A percentile compares a stretch with the other conserved stretches of the same genome.
Conservation (phyloP, 2,329 filamentous ascomycete species). For the Chaetomium olivaceum region DNA sequence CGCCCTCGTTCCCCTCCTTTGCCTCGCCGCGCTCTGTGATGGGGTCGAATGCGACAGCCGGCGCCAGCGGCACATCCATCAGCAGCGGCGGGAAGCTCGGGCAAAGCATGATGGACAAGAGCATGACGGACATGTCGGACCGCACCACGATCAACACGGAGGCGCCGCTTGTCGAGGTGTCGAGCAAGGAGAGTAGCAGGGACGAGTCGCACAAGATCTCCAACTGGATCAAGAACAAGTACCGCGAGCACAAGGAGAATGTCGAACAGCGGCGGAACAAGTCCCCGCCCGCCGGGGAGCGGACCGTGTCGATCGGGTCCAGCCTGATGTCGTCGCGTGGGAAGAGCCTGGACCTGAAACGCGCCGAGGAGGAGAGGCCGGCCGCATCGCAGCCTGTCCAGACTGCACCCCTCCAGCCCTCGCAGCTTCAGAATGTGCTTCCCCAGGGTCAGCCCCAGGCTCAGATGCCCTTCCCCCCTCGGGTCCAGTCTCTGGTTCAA, state of each 20-base stretch:
- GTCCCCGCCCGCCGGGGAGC: conserved; percentile 49
- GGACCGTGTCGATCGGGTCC: conserved; percentile 33
- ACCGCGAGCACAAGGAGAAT: conserved; percentile 60
- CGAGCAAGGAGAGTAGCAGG: conserved; percentile 43
- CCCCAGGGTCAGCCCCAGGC: background rate
- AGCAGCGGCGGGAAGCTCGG: conserved; percentile 57
- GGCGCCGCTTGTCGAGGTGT: conserved; percentile 40
- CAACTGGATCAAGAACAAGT: conserved; percentile 62
- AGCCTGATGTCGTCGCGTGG: conserved; percentile 43
- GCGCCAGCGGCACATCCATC: conserved; percentile 67
- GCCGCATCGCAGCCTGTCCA: background rate
- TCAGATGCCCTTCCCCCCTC: background rate
- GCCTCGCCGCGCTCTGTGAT: conserved; percentile 49
- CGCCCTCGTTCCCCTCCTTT: conserved; percentile 44
- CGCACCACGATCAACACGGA: conserved; percentile 43
- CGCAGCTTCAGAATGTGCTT: background rate
- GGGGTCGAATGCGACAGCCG: conserved; percentile 64
- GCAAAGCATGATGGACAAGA: conserved; percentile 49
- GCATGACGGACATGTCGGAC: conserved; percentile 50
- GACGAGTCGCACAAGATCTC: conserved; percentile 55
- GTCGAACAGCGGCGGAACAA: conserved; percentile 57
- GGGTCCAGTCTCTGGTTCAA: background rate
- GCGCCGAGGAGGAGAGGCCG: conserved; percentile 42
- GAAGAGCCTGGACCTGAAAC: conserved; percentile 52
- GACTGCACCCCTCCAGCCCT: background rate